Percentiles rank a stretch among this genome's conserved stretches.
phyloP scores from a whole-genome alignment of 2,329 filamentous ascomycete genomes.

The Onygenales sp. region DNA sequence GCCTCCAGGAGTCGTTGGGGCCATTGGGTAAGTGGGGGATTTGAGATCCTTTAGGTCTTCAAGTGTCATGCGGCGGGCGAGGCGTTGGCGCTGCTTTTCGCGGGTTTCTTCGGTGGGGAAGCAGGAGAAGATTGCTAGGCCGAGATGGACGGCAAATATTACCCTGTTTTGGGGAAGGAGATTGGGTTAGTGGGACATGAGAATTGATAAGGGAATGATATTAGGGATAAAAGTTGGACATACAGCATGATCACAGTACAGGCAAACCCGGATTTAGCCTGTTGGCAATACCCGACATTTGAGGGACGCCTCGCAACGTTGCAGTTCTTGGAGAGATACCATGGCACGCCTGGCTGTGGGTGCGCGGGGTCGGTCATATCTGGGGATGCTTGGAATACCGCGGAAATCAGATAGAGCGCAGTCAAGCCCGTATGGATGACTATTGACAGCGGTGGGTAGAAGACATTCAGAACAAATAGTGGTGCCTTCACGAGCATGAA shows the following conservation, averaged over 20 bases:
- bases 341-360: slow-evolving; percentile 47
- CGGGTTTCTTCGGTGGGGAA: slow-evolving; percentile 33
- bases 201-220: neutral
- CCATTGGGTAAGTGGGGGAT: slow-evolving; percentile 27
- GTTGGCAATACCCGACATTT: slow-evolving; percentile 47
- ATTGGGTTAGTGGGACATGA: slow-evolving; percentile 8
- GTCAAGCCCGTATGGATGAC: slow-evolving; percentile 43
- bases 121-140: slow-evolving; percentile 39
- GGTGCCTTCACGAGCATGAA: slow-evolving; percentile 50
- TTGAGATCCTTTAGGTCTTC: slow-evolving; percentile 26
- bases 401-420: slow-evolving; percentile 45
- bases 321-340: slow-evolving; percentile 56
- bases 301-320: slow-evolving; percentile 38
- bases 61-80: slow-evolving; percentile 24
- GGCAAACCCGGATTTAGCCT: slow-evolving; percentile 50
- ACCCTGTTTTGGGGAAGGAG: slow-evolving; percentile 24
- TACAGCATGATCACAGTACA: slow-evolving; percentile 49
- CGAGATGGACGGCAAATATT: slow-evolving; percentile 41
- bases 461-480: slow-evolving; percentile 47
- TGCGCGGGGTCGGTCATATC: slow-evolving; percentile 50
- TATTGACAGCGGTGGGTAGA: slow-evolving; percentile 46
- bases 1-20: slow-evolving; percentile 15
- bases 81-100: slow-evolving; percentile 15
- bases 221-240: slow-evolving; percentile 17
- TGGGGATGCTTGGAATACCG: slow-evolving; percentile 46